Evolutionary conservation across 2,329 filamentous ascomycete genomes (phyloP).

Genomic region (Rhynchosporium agropyri): DNA sequence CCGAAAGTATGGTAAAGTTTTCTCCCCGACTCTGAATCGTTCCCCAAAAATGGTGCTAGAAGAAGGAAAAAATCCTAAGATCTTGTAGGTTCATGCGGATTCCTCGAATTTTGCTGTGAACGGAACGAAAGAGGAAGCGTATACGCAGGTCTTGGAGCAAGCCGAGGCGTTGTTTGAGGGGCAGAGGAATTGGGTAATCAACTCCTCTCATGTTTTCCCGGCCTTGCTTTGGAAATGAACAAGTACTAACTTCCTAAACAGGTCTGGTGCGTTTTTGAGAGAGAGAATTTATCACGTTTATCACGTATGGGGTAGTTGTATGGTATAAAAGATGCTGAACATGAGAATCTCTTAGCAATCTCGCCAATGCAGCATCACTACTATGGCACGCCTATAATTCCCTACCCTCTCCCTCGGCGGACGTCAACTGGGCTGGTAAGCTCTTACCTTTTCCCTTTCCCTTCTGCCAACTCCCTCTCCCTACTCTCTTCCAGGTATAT

Average conservation of each 20-base stretch:
- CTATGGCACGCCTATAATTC: constrained; percentile 82
- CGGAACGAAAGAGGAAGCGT: constrained; percentile 71
- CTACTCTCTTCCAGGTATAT: background rate
- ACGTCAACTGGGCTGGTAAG: constrained; percentile 76
- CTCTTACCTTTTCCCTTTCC: constrained; percentile 8
- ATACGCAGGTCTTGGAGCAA: constrained; percentile 72
- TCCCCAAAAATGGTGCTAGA: background rate
- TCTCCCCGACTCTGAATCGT: too few species aligned
- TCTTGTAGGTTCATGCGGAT: constrained; percentile 63
- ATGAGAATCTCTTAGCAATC: constrained; percentile 58
- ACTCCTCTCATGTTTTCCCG: too few species aligned
- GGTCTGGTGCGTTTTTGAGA: constrained; percentile 45
- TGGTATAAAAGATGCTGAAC: background rate
- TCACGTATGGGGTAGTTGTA: constrained; percentile 17
- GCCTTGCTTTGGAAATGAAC: background rate
- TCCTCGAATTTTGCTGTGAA: constrained; percentile 71
- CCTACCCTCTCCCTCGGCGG: constrained; percentile 62
- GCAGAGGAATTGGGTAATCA: constrained; percentile 75
- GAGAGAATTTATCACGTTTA: background rate
- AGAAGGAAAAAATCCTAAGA: background rate
- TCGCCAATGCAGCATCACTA: constrained; percentile 73
- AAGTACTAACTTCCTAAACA: constrained; percentile 29
- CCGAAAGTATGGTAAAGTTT: background rate
- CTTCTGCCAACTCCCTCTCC: background rate
- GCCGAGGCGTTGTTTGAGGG: constrained; percentile 69